Base-by-base conservation (phyloP, 2,329 filamentous ascomycete genomes). In the Calycina marina region DNA sequence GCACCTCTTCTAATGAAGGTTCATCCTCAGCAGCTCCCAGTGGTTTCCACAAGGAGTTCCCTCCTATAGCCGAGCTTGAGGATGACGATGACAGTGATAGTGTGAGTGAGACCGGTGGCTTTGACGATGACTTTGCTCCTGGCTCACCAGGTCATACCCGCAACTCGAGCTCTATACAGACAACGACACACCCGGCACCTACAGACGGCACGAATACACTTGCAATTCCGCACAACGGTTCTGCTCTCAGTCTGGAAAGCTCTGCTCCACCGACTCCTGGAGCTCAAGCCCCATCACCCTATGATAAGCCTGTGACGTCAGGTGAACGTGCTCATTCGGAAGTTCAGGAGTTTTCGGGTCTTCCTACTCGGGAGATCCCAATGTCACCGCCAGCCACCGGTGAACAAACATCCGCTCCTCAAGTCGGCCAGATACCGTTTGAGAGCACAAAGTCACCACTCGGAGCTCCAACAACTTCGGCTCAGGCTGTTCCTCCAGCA, bases 61-160 rank as follows among this genome's bases (percentile, higher is more conserved):
- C 90, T 18, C 90, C 88, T 1, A 93, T 96, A 38, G 76, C 78
- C n/a, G 83, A 88, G 52, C 59, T 94, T 36, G 78, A 81, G 40
- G 68, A 73, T 17, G 79, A 86, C 36, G 82, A 88, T 14, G 27
- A 29, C 13, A 86, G 80, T 17, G 84, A 92, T 37, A 78, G 77
- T 17, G 77, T 75, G 34, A 80, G 72, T 38, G 81, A 83, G 29
- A 70, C 71, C 30, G 84, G 82, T 25, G 84, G 86, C 0, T 96
- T 96, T 50, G 88, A 92, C 30, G 90, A 98, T 51, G 78, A 94
- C 54, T 96, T 96, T 52, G 77, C 80, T 1, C 73, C 81, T 10
- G 67, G 70, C 16, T 54, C 52, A 13, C 49, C 51, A 31, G 44
- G 39, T 11, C 44, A 50, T 32, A 36, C 39, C 5, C 44, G 43